Percentiles rank a stretch among this genome's conserved stretches.
These are phyloP conservation scores for Lentinus polychrous DNA, from an alignment of 1,284 basidiomycete genomes.

Conservation along the genomic window DNA sequence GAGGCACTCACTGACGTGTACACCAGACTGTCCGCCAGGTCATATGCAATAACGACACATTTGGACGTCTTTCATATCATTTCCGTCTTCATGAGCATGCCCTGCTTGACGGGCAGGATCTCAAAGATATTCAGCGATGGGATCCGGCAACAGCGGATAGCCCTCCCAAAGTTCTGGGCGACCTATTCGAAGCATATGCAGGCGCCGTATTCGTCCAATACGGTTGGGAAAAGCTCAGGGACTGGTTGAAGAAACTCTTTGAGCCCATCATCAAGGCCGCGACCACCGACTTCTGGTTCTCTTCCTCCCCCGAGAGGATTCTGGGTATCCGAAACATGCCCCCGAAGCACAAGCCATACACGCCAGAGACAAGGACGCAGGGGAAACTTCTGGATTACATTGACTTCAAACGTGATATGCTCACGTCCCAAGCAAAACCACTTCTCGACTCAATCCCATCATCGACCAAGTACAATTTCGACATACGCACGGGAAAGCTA, in stretches of 20 bases:
- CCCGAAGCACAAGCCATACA: background rate
- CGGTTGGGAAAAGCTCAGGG: slow-evolving; percentile 19
- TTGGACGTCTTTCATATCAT: slow-evolving; percentile 25
- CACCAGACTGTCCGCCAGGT: slow-evolving; percentile 15
- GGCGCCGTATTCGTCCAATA: slow-evolving; percentile 25
- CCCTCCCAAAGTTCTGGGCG: slow-evolving; percentile 27
- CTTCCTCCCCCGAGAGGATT: slow-evolving; percentile 2
- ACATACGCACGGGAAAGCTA: slow-evolving; percentile 2
- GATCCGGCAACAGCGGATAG: slow-evolving; percentile 8
- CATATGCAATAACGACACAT: slow-evolving; percentile 26
- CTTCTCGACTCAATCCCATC: slow-evolving; percentile 8
- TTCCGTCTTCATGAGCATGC: slow-evolving; percentile 21
- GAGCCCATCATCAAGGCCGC: slow-evolving; percentile 22
- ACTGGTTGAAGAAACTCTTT: slow-evolving; percentile 22
- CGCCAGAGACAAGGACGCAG: slow-evolving; percentile 3
- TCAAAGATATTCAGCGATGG: slow-evolving; percentile 13
- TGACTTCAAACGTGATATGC: slow-evolving; percentile 8
- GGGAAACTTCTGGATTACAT: slow-evolving; percentile 11
- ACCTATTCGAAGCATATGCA: slow-evolving; percentile 27
- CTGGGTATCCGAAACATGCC: background rate
- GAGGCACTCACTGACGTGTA: background rate
- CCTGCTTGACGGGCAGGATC: slow-evolving; percentile 14
- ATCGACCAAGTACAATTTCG: slow-evolving; percentile 13
- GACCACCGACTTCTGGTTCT: slow-evolving; percentile 18
- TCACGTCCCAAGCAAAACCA: slow-evolving; percentile 9